phyloP scores from a whole-genome alignment of 2,329 filamentous ascomycete species.

The Stachybotrys elegans region DNA sequence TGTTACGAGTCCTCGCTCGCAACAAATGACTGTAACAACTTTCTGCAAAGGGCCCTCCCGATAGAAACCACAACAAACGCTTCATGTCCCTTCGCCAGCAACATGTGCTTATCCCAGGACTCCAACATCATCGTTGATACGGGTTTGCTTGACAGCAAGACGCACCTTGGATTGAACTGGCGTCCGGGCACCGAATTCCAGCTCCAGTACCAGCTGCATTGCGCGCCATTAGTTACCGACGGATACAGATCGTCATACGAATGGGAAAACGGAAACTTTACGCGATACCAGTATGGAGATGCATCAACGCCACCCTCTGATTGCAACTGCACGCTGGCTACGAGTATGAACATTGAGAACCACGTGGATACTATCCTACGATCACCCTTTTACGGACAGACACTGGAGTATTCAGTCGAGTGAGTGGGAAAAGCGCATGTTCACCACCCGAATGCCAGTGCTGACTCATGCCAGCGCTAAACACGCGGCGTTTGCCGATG shows the following conservation, averaged over 20 bases:
- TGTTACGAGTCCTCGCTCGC: background rate
- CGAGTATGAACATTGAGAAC: background rate
- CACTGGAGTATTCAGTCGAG: background rate
- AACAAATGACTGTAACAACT: background rate
- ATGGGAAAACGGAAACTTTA: background rate
- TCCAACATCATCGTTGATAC: background rate
- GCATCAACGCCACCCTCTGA: background rate
- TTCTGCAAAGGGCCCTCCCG: background rate
- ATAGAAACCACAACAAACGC: background rate
- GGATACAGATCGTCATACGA: background rate
- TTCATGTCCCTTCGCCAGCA: background rate
- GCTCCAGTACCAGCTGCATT: background rate
- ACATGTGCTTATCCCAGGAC: background rate
- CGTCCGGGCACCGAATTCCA: background rate
- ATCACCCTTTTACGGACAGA: background rate
- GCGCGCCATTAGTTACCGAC: background rate
- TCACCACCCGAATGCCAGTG: background rate
- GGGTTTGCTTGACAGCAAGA: background rate
- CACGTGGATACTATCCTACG: background rate
- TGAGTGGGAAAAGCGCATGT: background rate
- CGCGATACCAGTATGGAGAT: background rate
- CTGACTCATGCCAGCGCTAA: background rate
- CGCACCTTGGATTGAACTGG: background rate
- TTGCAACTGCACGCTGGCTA: background rate
- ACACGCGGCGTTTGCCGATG: background rate